Conservation (phyloP, 176 grass and related monocot species). For the Aegilops tauschii region DNA sequence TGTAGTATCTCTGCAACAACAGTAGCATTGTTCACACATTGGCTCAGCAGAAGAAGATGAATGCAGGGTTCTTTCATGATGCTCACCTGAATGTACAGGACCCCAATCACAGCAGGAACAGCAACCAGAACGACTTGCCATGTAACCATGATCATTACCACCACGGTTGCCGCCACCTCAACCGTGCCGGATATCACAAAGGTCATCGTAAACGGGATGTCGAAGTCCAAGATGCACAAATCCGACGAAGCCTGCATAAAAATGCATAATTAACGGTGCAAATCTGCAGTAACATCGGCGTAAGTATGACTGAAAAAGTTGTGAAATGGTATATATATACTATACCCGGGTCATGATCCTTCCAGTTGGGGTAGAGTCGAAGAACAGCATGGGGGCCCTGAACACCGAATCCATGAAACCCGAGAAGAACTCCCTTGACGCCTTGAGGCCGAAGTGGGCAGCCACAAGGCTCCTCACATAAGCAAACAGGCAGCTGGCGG, state of each 20-base stretch:
- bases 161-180: conserved; percentile 51
- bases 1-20: conserved; percentile 76
- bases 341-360: conserved; percentile 73
- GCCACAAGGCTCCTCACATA: conserved; percentile 68
- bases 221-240: conserved; percentile 79
- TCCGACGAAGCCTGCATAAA: conserved; percentile 75
- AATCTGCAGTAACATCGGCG: not conserved
- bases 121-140: conserved; percentile 74
- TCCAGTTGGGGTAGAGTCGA: conserved; percentile 81
- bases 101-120: conserved; percentile 50
- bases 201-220: conserved; percentile 70
- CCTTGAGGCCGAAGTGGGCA: conserved; percentile 76
- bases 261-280: not conserved
- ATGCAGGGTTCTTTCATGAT: conserved; percentile 5
- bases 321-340: not conserved
- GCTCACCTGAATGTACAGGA: conserved; percentile 69
- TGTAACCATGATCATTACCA: conserved; percentile 72
- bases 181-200: conserved; percentile 73
- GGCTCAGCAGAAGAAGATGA: not conserved
- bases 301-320: not conserved
- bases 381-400: conserved; percentile 83
- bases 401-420: conserved; percentile 88
- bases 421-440: conserved; percentile 79
- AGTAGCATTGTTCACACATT: not conserved
- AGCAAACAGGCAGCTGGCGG: conserved; percentile 68